Conservation (phyloP, 495 filamentous ascomycete genomes). For the Neurospora sp. region DNA sequence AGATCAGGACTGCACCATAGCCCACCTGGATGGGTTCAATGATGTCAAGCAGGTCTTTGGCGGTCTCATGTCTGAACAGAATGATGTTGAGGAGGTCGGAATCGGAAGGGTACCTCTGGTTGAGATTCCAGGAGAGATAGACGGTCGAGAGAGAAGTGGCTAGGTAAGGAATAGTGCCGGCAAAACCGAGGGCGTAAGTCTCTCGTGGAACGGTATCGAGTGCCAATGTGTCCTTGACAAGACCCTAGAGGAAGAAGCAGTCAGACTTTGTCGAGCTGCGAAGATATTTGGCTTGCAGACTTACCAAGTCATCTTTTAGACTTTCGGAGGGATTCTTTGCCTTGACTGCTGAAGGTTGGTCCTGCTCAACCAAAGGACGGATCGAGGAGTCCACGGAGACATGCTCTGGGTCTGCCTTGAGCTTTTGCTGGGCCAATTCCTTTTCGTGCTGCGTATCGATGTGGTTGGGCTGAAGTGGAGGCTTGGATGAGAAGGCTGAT, state of each 20-base stretch:
- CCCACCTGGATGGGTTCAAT: conserved; percentile 88
- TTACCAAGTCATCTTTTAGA: conserved; percentile 64
- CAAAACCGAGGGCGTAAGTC: conserved; percentile 70
- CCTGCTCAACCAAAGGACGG: conserved; percentile 41
- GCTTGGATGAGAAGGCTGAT: conserved; percentile 14
- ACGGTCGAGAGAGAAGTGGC: conserved; percentile 82
- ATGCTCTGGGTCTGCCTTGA: conserved; percentile 45
- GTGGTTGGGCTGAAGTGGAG: conserved; percentile 13
- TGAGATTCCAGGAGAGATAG: conserved; percentile 73
- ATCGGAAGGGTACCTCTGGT: conserved; percentile 49
- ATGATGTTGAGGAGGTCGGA: conserved; percentile 41
- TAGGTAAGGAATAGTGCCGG: conserved; percentile 83
- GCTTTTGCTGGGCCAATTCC: conserved; percentile 34
- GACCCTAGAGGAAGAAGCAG: conserved; percentile 42
- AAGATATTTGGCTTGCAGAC: conserved; percentile 13
- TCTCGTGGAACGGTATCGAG: conserved; percentile 68
- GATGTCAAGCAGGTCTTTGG: conserved; percentile 61
- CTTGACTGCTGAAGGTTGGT: conserved; percentile 14
- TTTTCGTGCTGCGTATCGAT: conserved; percentile 45
- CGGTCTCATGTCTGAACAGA: conserved; percentile 59
- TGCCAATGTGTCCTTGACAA: conserved; percentile 80
- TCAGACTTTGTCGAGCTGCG: not conserved
- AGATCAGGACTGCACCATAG: conserved; percentile 89
- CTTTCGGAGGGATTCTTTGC: conserved; percentile 57
- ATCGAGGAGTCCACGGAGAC: conserved; percentile 48